A percentile compares a stretch with the other conserved stretches of the same genome.
Evolutionary conservation across 1,139 yeast genomes (phyloP).

Genomic region (Blastobotrys raffinosifermentans): DNA sequence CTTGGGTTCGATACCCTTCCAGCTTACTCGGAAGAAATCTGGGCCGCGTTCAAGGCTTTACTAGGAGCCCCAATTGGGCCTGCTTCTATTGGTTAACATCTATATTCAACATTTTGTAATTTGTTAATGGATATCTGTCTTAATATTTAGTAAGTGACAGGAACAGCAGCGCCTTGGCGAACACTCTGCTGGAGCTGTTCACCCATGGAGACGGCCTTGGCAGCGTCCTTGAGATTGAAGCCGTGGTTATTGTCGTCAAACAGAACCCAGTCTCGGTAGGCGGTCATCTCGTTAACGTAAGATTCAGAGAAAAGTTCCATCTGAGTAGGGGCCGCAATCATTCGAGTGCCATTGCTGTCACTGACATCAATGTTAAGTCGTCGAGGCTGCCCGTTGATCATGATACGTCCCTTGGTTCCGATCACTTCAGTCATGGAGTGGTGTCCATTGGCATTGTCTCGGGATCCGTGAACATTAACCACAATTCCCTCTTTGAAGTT

Average conservation of each 20-base stretch:
- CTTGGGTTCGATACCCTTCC: too few species aligned
- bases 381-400: constrained; percentile 3
- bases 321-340: constrained; percentile 11
- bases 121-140: too few species aligned
- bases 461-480: constrained; percentile 12
- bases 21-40: too few species aligned
- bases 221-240: constrained; percentile 18
- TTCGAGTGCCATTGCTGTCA: constrained; percentile 13
- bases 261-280: constrained; percentile 17
- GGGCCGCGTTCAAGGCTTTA: too few species aligned
- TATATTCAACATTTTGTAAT: too few species aligned
- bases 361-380: constrained; percentile 10
- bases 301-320: constrained; percentile 14
- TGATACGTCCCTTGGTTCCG: constrained; percentile 21
- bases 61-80: too few species aligned
- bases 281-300: constrained; percentile 14
- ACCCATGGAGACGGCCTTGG: constrained; percentile 18
- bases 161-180: constrained; percentile 3
- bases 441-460: constrained; percentile 19
- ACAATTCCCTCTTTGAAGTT: constrained; percentile 12
- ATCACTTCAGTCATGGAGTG: constrained; percentile 16
- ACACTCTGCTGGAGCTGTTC: constrained; percentile 10
- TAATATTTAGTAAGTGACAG: constrained; percentile 2
- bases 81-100: too few species aligned
- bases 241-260: constrained; percentile 6